Evolutionary conservation across 176 grass and related monocot species (phyloP).

Genomic region (Phoenix dactylifera): DNA sequence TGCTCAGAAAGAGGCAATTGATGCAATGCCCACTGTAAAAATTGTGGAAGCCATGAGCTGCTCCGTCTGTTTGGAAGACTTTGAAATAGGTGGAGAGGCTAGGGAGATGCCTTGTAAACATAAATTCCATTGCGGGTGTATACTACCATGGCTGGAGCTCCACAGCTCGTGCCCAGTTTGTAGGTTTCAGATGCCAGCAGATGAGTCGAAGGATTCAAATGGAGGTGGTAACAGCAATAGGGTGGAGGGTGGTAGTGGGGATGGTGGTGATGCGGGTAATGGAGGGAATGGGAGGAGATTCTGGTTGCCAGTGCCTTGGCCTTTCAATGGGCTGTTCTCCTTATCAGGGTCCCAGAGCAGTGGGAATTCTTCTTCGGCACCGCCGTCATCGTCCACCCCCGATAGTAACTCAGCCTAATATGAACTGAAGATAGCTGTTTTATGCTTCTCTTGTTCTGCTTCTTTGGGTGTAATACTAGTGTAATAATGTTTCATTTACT

Average conservation of each 20-base stretch:
- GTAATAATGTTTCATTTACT: slow-evolving; percentile 4
- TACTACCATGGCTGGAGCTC: slow-evolving; percentile 77
- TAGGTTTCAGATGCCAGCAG: slow-evolving; percentile 58
- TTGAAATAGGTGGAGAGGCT: slow-evolving; percentile 47
- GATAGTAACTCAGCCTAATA: background rate
- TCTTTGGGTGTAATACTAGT: background rate
- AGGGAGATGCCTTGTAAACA: slow-evolving; percentile 87
- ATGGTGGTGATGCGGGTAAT: background rate
- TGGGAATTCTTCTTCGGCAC: background rate
- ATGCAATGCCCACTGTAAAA: slow-evolving; percentile 49
- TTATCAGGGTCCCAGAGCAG: background rate
- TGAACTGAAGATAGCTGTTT: slow-evolving; percentile 5
- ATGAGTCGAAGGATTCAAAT: slow-evolving; percentile 32
- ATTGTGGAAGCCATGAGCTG: slow-evolving; percentile 37
- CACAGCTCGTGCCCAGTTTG: slow-evolving; percentile 91
- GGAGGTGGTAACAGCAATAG: slow-evolving; percentile 15
- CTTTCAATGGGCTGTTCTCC: slow-evolving; percentile 10
- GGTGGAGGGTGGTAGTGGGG: slow-evolving; percentile 6
- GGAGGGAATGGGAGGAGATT: slow-evolving; percentile 13
- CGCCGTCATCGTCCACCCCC: background rate
- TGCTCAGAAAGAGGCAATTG: slow-evolving; percentile 59
- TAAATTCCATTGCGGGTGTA: slow-evolving; percentile 63
- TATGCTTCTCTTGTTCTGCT: background rate
- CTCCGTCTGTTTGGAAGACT: slow-evolving; percentile 74
- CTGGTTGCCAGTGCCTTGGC: slow-evolving; percentile 5